Conservation (phyloP, 371 early-diverging fungal genomes). For the Mucor saturninus region DNA sequence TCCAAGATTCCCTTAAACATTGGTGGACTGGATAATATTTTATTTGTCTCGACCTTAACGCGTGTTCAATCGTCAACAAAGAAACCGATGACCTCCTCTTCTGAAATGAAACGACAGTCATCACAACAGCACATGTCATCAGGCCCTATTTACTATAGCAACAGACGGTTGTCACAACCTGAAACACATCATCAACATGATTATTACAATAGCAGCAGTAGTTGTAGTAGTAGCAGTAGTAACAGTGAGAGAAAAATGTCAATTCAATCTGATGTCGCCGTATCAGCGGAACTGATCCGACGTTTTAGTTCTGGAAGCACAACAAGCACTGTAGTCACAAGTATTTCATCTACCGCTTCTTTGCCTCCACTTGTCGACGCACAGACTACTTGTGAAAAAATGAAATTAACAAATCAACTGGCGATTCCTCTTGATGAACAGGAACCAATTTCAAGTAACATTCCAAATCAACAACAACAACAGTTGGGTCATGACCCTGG, state of each 20-base stretch:
- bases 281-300: slow-evolving; percentile 29
- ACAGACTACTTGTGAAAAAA: slow-evolving; percentile 4
- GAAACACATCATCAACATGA: slow-evolving; percentile 51
- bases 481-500: slow-evolving; percentile 13
- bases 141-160: slow-evolving; percentile 41
- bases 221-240: slow-evolving; percentile 6
- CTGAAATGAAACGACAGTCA: slow-evolving; percentile 14
- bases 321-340: slow-evolving; percentile 15
- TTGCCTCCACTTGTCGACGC: not conserved
- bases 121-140: not conserved
- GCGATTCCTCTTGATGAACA: slow-evolving; percentile 1
- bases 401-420: not conserved
- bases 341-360: slow-evolving; percentile 16
- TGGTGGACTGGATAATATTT: slow-evolving; percentile 12
- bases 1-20: slow-evolving; percentile 19
- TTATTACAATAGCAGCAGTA: not conserved
- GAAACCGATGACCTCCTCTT: slow-evolving; percentile 1
- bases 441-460: not conserved
- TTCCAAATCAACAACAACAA: slow-evolving; percentile 11
- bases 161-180: slow-evolving; percentile 67
- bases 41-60: slow-evolving; percentile 29
- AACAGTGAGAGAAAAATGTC: slow-evolving; percentile 15
- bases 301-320: slow-evolving; percentile 27
- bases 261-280: slow-evolving; percentile 20
- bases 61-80: slow-evolving; percentile 4